Conservation (phyloP, 345 rosid species). For the Rubroshorea leprosula region DNA sequence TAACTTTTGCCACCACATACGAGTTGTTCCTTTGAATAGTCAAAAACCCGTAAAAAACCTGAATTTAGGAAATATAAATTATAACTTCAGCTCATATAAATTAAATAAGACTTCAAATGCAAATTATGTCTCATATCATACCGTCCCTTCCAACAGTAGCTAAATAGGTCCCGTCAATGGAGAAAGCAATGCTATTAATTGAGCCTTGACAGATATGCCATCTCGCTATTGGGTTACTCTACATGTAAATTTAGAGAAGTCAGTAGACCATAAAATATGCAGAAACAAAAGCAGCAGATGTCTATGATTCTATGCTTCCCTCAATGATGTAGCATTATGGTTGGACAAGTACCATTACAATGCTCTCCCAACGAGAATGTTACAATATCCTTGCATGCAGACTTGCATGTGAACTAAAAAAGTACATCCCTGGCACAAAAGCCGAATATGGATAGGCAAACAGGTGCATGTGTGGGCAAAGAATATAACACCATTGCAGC, state of each 20-base stretch:
- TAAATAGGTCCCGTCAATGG: slow-evolving; percentile 71
- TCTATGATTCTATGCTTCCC: not conserved
- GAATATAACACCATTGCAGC: not conserved
- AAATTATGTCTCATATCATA: slow-evolving; percentile 18
- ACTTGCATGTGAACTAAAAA: not conserved
- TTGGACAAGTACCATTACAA: not conserved
- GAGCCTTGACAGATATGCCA: slow-evolving; percentile 99
- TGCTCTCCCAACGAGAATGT: not conserved
- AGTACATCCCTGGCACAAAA: not conserved
- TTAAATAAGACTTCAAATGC: slow-evolving; percentile 10
- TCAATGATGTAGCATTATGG: not conserved
- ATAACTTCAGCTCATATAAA: slow-evolving; percentile 12
- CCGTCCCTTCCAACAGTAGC: slow-evolving; percentile 99
- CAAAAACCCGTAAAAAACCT: slow-evolving; percentile 95
- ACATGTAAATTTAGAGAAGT: slow-evolving; percentile 31
- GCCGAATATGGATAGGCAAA: not conserved
- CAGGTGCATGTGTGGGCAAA: not conserved
- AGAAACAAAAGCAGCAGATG: slow-evolving; percentile 11
- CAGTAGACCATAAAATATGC: slow-evolving; percentile 14
- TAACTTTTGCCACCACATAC: slow-evolving; percentile 70
- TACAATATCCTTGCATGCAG: not conserved
- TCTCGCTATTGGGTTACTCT: slow-evolving; percentile 96
- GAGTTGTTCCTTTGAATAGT: slow-evolving; percentile 60
- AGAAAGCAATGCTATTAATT: slow-evolving; percentile 83
- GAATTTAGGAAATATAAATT: slow-evolving; percentile 17